A percentile compares a stretch with the other conserved stretches of the same genome.
These are phyloP conservation scores for Phialocephala subalpina DNA, from an alignment of 2,329 filamentous ascomycete species.

Conservation along the genomic window DNA sequence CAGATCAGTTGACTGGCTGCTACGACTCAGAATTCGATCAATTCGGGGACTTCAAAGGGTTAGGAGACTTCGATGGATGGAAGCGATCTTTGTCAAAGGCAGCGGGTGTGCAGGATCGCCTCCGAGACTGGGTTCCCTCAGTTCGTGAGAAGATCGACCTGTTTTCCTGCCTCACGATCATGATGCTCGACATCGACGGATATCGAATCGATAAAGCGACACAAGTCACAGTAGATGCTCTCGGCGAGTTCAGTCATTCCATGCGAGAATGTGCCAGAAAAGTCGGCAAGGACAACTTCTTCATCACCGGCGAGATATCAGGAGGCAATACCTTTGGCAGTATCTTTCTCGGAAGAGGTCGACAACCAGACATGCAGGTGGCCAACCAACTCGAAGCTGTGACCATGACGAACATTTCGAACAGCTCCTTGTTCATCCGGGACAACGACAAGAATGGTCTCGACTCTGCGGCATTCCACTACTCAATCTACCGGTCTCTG, in stretches of 20 bases:
- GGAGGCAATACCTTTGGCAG: background rate
- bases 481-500: background rate
- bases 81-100: background rate
- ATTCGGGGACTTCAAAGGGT: background rate
- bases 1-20: background rate
- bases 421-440: slow-evolving; percentile 1
- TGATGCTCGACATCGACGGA: slow-evolving; percentile 6
- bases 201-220: slow-evolving; percentile 5
- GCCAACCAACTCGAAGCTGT: background rate
- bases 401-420: background rate
- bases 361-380: background rate
- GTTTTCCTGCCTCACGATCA: slow-evolving; percentile 2
- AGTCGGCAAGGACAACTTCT: slow-evolving; percentile 7
- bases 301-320: slow-evolving; percentile 3
- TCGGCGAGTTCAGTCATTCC: slow-evolving; percentile 2
- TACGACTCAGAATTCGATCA: slow-evolving; percentile 9
- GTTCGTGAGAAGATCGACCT: slow-evolving; percentile 4
- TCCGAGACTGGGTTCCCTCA: background rate
- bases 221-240: slow-evolving; percentile 4
- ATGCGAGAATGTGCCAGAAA: background rate
- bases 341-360: slow-evolving; percentile 3
- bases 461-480: slow-evolving; percentile 1
- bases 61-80: background rate
- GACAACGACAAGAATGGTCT: slow-evolving; percentile 5
- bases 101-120: slow-evolving; percentile 1